These are phyloP conservation scores for Cladosporium sphaerospermum DNA, from an alignment of 2,329 filamentous ascomycete species.

Conservation along the genomic window DNA sequence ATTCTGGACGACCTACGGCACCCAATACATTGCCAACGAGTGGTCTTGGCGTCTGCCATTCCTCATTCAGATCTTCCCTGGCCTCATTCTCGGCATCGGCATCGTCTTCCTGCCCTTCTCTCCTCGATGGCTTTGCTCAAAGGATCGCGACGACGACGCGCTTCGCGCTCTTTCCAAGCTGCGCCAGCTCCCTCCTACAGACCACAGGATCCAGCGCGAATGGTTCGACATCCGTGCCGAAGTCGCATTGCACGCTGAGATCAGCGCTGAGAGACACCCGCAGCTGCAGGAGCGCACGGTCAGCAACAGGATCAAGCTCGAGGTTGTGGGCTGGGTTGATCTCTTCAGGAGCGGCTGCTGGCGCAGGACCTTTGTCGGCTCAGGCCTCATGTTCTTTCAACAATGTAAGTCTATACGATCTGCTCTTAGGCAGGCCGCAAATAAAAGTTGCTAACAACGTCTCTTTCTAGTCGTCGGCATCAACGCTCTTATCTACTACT, in stretches of 20 bases:
- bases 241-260: slow-evolving; percentile 46
- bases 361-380: slow-evolving; percentile 46
- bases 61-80: slow-evolving; percentile 39
- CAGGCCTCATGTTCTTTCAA: slow-evolving; percentile 53
- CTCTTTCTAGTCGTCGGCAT: slow-evolving; percentile 32
- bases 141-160: slow-evolving; percentile 28
- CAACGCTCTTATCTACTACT: slow-evolving; percentile 44
- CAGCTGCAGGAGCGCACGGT: slow-evolving; percentile 21
- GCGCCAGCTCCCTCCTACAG: slow-evolving; percentile 38
- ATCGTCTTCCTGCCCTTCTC: slow-evolving; percentile 31
- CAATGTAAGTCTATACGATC: slow-evolving; percentile 32
- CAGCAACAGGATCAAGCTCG: slow-evolving; percentile 35
- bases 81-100: slow-evolving; percentile 25
- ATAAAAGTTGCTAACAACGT: background rate
- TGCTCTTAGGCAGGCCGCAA: background rate
- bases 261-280: slow-evolving; percentile 33
- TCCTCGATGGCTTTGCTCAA: slow-evolving; percentile 29
- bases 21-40: slow-evolving; percentile 42
- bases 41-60: slow-evolving; percentile 46
- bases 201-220: slow-evolving; percentile 48
- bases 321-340: slow-evolving; percentile 42
- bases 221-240: slow-evolving; percentile 50
- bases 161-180: slow-evolving; percentile 25
- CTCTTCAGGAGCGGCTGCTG: slow-evolving; percentile 42
- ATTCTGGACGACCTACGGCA: slow-evolving; percentile 52